phyloP scores from a whole-genome alignment of 2,329 filamentous ascomycete genomes.

The Penicillium sp. region DNA sequence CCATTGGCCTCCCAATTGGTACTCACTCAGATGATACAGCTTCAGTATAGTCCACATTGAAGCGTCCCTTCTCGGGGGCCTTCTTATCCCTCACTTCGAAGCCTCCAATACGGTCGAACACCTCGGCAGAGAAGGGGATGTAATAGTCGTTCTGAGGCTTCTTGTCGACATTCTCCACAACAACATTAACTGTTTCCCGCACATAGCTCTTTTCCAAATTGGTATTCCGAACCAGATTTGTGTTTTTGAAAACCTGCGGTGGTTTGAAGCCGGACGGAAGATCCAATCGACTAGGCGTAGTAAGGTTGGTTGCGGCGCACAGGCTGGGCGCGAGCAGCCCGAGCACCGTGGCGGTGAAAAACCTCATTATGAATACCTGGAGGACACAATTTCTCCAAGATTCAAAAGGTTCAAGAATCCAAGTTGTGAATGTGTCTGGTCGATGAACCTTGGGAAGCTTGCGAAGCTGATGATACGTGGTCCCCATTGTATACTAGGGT shows the following conservation, averaged over 20 bases:
- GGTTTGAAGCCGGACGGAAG: constrained; percentile 66
- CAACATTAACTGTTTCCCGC: constrained; percentile 88
- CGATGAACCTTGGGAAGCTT: constrained; percentile 17
- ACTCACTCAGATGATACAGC: constrained; percentile 55
- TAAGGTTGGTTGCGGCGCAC: constrained; percentile 33
- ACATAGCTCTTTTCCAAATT: constrained; percentile 92
- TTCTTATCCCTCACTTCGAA: constrained; percentile 94
- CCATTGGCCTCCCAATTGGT: constrained; percentile 53
- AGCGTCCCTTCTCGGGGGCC: constrained; percentile 64
- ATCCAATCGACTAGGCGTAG: constrained; percentile 34
- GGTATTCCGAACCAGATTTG: constrained; percentile 83
- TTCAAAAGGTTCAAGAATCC: constrained; percentile 12
- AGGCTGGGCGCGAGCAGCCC: constrained; percentile 38
- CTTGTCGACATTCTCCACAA: constrained; percentile 82
- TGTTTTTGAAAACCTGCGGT: constrained; percentile 89
- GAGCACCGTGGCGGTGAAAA: constrained; percentile 40
- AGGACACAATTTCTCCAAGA: constrained; percentile 23
- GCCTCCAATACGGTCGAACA: constrained; percentile 76
- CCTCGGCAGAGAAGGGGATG: constrained; percentile 75
- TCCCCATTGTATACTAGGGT: constrained; percentile 37
- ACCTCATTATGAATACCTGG: constrained; percentile 41
- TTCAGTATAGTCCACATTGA: constrained; percentile 68
- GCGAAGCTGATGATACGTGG: constrained; percentile 38
- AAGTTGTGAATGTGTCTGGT: constrained; percentile 11
- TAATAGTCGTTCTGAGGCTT: constrained; percentile 87